Percentiles rank a stretch among this genome's conserved stretches.
Conservation (phyloP, 352 stramenopile genomes). For the Pythium grandisporangium region DNA sequence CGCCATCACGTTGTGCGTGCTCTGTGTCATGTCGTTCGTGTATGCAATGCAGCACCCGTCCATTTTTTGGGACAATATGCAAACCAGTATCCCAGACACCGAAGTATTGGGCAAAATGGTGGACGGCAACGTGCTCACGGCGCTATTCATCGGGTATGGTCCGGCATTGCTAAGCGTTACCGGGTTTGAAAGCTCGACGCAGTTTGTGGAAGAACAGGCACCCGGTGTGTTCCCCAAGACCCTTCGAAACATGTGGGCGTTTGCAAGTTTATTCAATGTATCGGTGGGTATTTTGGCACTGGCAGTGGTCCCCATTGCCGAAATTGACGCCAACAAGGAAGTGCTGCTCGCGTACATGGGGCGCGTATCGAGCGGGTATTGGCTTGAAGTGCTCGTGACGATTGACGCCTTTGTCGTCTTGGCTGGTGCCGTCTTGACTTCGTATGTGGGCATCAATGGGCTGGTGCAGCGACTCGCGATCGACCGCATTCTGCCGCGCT, state of each 20-base stretch:
- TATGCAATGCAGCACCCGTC: slow-evolving; percentile 42
- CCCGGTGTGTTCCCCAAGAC: slow-evolving; percentile 76
- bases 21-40: slow-evolving; percentile 35
- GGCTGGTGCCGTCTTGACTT: slow-evolving; percentile 59
- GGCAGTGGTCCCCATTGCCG: slow-evolving; percentile 44
- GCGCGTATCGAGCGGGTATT: slow-evolving; percentile 12
- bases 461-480: slow-evolving; percentile 67
- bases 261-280: slow-evolving; percentile 77
- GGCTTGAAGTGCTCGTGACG: slow-evolving; percentile 24
- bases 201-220: slow-evolving; percentile 82
- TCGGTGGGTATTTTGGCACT: slow-evolving; percentile 56
- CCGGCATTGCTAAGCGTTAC: slow-evolving; percentile 71
- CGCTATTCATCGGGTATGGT: slow-evolving; percentile 49
- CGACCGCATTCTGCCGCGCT: slow-evolving; percentile 55
- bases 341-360: slow-evolving; percentile 61
- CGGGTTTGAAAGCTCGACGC: slow-evolving; percentile 74
- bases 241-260: slow-evolving; percentile 72
- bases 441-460: slow-evolving; percentile 60
- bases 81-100: slow-evolving; percentile 25
- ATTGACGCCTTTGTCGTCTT: slow-evolving; percentile 76
- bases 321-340: slow-evolving; percentile 48
- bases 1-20: slow-evolving; percentile 37
- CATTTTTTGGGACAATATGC: slow-evolving; percentile 48
- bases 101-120: slow-evolving; percentile 16
- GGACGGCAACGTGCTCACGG: slow-evolving; percentile 15